A percentile compares a stretch with the other conserved stretches of the same genome.
Conservation (phyloP, 2,329 filamentous ascomycete genomes). For the Cytospora mali region DNA sequence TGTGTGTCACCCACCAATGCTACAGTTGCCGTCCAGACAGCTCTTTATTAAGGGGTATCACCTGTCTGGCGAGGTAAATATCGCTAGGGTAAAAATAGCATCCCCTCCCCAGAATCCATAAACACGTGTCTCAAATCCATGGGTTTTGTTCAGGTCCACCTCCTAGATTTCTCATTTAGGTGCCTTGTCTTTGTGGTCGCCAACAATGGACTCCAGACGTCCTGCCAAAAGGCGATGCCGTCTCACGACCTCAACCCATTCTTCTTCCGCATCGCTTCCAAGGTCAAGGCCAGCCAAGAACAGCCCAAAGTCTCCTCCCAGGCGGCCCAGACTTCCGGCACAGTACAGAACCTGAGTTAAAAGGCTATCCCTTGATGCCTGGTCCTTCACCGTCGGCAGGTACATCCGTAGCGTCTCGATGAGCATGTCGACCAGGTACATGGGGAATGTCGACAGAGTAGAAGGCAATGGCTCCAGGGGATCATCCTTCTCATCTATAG, state of each 20-base stretch:
- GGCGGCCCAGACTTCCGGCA: slow-evolving; percentile 82
- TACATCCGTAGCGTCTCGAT: slow-evolving; percentile 75
- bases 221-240: slow-evolving; percentile 85
- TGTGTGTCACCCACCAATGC: background rate
- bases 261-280: slow-evolving; percentile 53
- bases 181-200: slow-evolving; percentile 47
- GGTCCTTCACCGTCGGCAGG: slow-evolving; percentile 79
- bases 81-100: background rate
- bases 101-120: background rate
- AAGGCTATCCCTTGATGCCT: slow-evolving; percentile 79
- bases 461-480: slow-evolving; percentile 68
- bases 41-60: background rate
- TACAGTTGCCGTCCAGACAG: background rate
- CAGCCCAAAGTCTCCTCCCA: slow-evolving; percentile 92
- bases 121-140: background rate
- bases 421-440: slow-evolving; percentile 80
- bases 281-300: slow-evolving; percentile 68
- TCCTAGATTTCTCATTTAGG: slow-evolving; percentile 7
- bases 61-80: background rate
- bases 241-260: slow-evolving; percentile 89
- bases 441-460: slow-evolving; percentile 79
- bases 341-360: slow-evolving; percentile 93
- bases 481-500: slow-evolving; percentile 35
- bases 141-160: background rate
- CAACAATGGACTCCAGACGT: slow-evolving; percentile 70